These are phyloP conservation scores for Phytopythium boreale DNA, from an alignment of 352 stramenopile genomes.

Conservation along the genomic window DNA sequence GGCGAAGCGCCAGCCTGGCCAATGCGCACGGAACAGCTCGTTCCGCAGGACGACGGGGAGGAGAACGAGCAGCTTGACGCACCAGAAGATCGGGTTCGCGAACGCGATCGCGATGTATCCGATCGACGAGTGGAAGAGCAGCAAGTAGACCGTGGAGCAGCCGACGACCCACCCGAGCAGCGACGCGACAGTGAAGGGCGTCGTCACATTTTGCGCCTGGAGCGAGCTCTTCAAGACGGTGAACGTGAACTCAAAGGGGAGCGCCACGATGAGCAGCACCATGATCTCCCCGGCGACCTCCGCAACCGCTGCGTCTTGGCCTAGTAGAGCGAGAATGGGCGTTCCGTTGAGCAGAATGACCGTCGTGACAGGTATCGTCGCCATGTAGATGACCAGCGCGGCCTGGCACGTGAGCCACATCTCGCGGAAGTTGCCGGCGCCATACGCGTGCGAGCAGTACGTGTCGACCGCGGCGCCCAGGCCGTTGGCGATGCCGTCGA, in stretches of 20 bases:
- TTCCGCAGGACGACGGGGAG: conserved; percentile 21
- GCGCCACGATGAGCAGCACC: conserved; percentile 8
- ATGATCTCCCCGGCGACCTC: conserved; percentile 22
- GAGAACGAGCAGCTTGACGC: conserved; percentile 24
- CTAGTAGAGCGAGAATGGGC: conserved; percentile 22
- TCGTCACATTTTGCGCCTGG: conserved; percentile 33
- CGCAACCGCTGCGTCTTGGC: conserved; percentile 29
- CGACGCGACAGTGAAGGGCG: conserved; percentile 27
- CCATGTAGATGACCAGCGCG: conserved; percentile 17
- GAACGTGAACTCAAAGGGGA: conserved; percentile 29
- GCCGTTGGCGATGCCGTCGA: conserved; percentile 19
- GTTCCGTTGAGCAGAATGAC: conserved; percentile 18
- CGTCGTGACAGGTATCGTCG: conserved; percentile 12
- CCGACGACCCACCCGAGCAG: conserved; percentile 18
- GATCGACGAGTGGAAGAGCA: conserved; percentile 34
- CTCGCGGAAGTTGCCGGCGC: conserved; percentile 17
- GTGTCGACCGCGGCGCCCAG: conserved; percentile 30
- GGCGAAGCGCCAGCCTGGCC: conserved; percentile 15
- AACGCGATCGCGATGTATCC: conserved; percentile 36
- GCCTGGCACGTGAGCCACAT: conserved; percentile 45
- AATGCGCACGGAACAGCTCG: conserved; percentile 13
- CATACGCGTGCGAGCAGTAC: conserved; percentile 35
- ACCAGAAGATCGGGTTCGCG: conserved; percentile 18
- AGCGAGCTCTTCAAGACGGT: conserved; percentile 25
- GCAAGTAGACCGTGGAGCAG: conserved; percentile 21